Evolutionary conservation across 2,329 filamentous ascomycete species (phyloP).

Genomic region (Colletotrichum camelliae): DNA sequence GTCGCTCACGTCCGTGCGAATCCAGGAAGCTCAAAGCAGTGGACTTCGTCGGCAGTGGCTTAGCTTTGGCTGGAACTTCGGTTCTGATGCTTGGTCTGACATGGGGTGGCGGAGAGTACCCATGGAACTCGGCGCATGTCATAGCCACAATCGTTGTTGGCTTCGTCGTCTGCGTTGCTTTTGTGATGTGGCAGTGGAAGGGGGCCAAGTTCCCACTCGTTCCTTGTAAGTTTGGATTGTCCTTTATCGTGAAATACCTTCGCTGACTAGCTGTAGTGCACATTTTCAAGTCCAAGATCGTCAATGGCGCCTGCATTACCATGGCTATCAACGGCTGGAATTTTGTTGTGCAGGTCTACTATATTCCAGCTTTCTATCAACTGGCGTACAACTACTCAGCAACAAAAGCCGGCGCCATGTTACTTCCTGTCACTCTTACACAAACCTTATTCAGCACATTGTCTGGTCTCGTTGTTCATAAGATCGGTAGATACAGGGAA

Average conservation of each 20-base stretch:
- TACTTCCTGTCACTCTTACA: constrained; percentile 47
- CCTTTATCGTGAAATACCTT: constrained; percentile 10
- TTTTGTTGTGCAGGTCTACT: constrained; percentile 61
- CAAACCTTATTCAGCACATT: constrained; percentile 53
- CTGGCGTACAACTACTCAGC: constrained; percentile 48
- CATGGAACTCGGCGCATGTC: constrained; percentile 61
- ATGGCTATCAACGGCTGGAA: constrained; percentile 67
- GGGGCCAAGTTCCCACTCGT: constrained; percentile 53
- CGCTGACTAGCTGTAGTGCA: constrained; percentile 41
- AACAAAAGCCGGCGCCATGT: constrained; percentile 45
- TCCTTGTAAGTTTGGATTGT: constrained; percentile 37
- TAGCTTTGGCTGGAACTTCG: constrained; percentile 48
- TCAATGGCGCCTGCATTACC: constrained; percentile 59
- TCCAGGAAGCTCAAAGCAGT: constrained; percentile 52
- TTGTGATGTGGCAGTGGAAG: constrained; percentile 59
- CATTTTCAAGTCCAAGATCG: constrained; percentile 58
- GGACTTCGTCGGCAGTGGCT: constrained; percentile 41
- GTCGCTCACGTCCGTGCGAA: background rate
- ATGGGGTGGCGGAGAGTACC: constrained; percentile 65
- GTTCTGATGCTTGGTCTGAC: constrained; percentile 56
- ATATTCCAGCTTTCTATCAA: constrained; percentile 51
- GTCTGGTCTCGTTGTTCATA: constrained; percentile 57
- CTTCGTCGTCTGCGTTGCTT: constrained; percentile 32
- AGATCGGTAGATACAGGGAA: constrained; percentile 57
- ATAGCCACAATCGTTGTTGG: constrained; percentile 61